These are phyloP conservation scores for Russula emetica DNA, from an alignment of 768 basidiomycete genomes.

Conservation along the genomic window DNA sequence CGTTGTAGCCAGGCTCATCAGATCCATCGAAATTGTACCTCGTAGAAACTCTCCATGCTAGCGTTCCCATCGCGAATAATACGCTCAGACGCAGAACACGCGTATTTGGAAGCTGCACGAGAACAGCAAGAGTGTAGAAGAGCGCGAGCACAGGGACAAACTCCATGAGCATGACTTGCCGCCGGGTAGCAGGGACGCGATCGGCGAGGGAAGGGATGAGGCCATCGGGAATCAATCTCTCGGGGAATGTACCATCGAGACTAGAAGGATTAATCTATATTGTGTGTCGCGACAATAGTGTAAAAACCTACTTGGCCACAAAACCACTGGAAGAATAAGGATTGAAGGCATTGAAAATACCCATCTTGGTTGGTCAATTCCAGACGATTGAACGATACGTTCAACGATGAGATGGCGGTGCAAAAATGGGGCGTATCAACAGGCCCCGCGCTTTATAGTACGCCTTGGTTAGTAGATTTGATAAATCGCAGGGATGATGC, in stretches of 20 bases:
- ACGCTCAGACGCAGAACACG: constrained; percentile 42
- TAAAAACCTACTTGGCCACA: constrained; percentile 6
- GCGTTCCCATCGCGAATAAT: constrained; percentile 47
- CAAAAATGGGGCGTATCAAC: background rate
- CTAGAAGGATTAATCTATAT: background rate
- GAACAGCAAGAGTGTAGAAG: constrained; percentile 50
- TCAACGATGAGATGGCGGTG: background rate
- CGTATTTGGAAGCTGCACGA: constrained; percentile 48
- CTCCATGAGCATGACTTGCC: constrained; percentile 32
- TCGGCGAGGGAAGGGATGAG: constrained; percentile 14
- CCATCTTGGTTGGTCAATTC: constrained; percentile 4
- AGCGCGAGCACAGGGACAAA: constrained; percentile 42
- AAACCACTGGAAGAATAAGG: background rate
- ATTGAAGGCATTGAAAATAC: constrained; percentile 10
- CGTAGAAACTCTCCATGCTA: constrained; percentile 42
- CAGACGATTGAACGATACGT: background rate
- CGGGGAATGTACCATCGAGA: constrained; percentile 10
- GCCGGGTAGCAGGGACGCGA: constrained; percentile 11
- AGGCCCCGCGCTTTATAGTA: background rate
- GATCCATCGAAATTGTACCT: constrained; percentile 41
- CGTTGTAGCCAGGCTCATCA: constrained; percentile 24
- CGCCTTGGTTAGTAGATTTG: too few relatives aligned
- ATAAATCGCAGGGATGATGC: too few relatives aligned
- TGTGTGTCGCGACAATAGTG: background rate
- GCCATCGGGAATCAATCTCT: constrained; percentile 12